These are phyloP conservation scores for Vigna nakashimae DNA, from an alignment of 306 rosid genomes.

Conservation along the genomic window DNA sequence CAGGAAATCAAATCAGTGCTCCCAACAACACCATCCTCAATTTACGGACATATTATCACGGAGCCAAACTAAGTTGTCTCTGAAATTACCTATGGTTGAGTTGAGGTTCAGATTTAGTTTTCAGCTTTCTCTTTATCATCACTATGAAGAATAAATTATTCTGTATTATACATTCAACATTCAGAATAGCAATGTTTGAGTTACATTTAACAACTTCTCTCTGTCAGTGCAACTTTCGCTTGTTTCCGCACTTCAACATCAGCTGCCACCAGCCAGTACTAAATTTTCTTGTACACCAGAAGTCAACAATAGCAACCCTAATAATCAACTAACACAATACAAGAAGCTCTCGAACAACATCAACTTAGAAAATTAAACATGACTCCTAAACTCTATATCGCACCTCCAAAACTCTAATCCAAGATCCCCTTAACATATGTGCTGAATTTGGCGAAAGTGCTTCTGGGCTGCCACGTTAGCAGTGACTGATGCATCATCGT, in stretches of 20 bases:
- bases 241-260: not conserved
- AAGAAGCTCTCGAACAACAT: not conserved
- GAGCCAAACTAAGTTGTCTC: no score
- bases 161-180: not conserved
- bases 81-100: no score
- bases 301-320: not conserved
- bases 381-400: not conserved
- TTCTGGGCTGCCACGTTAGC: constrained; percentile 50
- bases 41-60: no score
- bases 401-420: not conserved
- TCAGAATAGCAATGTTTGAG: not conserved
- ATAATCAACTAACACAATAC: not conserved
- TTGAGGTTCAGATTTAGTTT: no score
- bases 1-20: not conserved
- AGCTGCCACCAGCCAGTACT: not conserved
- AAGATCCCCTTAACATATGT: constrained; percentile 33
- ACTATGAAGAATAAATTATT: not conserved
- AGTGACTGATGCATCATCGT: constrained; percentile 38
- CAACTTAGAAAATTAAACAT: not conserved
- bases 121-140: not conserved
- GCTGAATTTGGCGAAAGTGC: constrained; percentile 53
- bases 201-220: not conserved
- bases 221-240: not conserved
- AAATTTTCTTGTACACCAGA: constrained; percentile 5
- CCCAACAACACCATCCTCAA: constrained; percentile 3